These are phyloP conservation scores for Peronospora farinosa DNA, from an alignment of 352 stramenopile genomes.

Conservation along the genomic window DNA sequence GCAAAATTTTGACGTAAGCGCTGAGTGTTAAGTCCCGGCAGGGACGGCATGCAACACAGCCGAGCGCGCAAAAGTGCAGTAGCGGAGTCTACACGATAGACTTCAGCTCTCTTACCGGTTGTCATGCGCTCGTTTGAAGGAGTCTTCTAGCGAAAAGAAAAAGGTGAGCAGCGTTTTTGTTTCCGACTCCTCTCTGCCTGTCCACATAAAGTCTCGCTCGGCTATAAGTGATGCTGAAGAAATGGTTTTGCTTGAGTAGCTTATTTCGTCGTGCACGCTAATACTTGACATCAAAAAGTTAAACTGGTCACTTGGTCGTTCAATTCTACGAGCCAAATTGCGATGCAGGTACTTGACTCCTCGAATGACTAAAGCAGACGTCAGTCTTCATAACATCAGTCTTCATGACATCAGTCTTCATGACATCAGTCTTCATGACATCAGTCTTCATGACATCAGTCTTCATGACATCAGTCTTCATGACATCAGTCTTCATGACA, in stretches of 20 bases:
- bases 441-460: neutral
- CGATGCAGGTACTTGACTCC: slow-evolving; percentile 72
- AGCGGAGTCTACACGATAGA: neutral
- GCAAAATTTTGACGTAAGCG: slow-evolving; percentile 23
- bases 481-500: too few species aligned
- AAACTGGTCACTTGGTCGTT: too few species aligned
- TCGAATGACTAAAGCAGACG: slow-evolving; percentile 57
- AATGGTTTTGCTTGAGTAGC: too few species aligned
- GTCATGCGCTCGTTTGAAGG: neutral
- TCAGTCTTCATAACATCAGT: too few species aligned
- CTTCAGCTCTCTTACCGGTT: neutral
- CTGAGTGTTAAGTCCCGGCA: neutral
- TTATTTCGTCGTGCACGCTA: too few species aligned
- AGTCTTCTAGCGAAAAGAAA: neutral
- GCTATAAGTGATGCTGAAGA: too few species aligned
- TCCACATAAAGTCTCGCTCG: neutral
- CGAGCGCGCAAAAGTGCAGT: neutral
- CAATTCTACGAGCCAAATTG: slow-evolving; percentile 4
- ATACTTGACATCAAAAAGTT: too few species aligned
- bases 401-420: too few species aligned
- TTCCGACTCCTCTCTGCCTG: too few species aligned
- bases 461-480: too few species aligned
- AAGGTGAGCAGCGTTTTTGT: neutral
- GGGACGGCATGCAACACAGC: neutral
- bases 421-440: too few species aligned